Evolutionary conservation across 495 filamentous ascomycete genomes (phyloP), one percentile per base, ranked within the genome.

Genomic region (Friedmanniomyces simplex): DNA sequence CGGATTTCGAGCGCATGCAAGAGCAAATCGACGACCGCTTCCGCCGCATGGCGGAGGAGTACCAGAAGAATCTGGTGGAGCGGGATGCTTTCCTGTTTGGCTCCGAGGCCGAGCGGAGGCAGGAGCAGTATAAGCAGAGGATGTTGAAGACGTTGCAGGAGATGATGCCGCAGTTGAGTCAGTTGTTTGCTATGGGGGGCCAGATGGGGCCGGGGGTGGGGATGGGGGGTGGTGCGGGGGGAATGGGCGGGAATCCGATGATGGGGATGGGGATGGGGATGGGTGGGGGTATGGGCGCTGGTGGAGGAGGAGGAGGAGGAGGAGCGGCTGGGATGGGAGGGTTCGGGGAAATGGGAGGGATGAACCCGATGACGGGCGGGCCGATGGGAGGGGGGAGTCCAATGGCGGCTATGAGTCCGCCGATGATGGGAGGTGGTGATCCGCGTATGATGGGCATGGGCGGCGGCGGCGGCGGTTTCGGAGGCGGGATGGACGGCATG

Each of bases 91-190:
- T 59, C 5, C 20, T 55, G 56, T 59, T 43, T 47, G 56, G 56
- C 2, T 28, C 2, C 25, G 56, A 59, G 12, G 25, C 20, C 1
- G 56, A 59, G 32, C 25, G 48, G 22, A 43, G 36, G 37, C n/a
- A 52, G 37, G 50, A 59, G 25, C 21, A 18, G 42, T 59, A 46
- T 45, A 42, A 47, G 50, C 3, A 26, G 36, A 25, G 50, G 22
- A 43, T 52, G 56, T 2, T 53, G 30, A 59, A 47, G 56, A 42
- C 25, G 56, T 36, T 45, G n/a, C 50, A 46, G 32, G 56, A 59
- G 37, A 47, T 53, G 24, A 1, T 32, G 53, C 53, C 53, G 42
- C 53, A 55, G 32, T 36, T 55, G 12, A 18, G 16, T 1, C 39
- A 46, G 28, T 22, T 47, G 1, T 20, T 47, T 2, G 13, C 8